Conservation (phyloP, 805 yeast species). For the Kazachstania bromeliacearum region DNA sequence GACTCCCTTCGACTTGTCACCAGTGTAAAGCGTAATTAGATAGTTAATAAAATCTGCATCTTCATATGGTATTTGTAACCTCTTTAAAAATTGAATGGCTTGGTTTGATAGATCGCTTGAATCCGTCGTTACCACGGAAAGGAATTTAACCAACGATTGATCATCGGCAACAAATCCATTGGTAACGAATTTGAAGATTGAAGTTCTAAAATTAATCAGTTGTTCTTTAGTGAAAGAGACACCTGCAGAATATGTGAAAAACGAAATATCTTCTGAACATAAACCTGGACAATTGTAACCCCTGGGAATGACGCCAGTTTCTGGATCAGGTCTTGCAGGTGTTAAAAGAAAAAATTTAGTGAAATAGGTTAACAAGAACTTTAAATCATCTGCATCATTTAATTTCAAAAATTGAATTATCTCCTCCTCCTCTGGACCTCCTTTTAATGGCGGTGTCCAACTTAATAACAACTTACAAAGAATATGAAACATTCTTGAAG, state of each 20-base stretch:
- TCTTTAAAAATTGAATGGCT: conserved; percentile 44
- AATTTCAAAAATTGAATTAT: conserved; percentile 32
- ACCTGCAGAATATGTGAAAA: conserved; percentile 64
- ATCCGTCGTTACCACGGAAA: conserved; percentile 59
- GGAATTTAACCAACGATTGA: conserved; percentile 35
- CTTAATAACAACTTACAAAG: conserved; percentile 43
- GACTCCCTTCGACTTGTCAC: conserved; percentile 32
- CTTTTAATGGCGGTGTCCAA: conserved; percentile 44
- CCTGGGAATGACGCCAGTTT: conserved; percentile 32
- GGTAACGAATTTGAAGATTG: conserved; percentile 29
- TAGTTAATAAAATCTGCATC: conserved; percentile 34
- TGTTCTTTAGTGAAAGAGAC: conserved; percentile 43
- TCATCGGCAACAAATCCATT: conserved; percentile 35
- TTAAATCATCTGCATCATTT: conserved; percentile 32
- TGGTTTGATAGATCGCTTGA: conserved; percentile 42
- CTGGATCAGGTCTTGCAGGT: conserved; percentile 35
- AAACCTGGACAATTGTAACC: conserved; percentile 56
- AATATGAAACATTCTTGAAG: conserved; percentile 55
- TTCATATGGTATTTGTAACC: conserved; percentile 45
- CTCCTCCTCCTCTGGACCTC: conserved; percentile 34
- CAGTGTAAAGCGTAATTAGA: conserved; percentile 43
- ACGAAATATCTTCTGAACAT: conserved; percentile 43
- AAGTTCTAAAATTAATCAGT: conserved; percentile 34
- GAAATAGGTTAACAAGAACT: conserved; percentile 39
- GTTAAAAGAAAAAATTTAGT: conserved; percentile 49